These are phyloP conservation scores for Colletotrichum eleusines DNA, from an alignment of 2,329 filamentous ascomycete genomes.

Conservation along the genomic window DNA sequence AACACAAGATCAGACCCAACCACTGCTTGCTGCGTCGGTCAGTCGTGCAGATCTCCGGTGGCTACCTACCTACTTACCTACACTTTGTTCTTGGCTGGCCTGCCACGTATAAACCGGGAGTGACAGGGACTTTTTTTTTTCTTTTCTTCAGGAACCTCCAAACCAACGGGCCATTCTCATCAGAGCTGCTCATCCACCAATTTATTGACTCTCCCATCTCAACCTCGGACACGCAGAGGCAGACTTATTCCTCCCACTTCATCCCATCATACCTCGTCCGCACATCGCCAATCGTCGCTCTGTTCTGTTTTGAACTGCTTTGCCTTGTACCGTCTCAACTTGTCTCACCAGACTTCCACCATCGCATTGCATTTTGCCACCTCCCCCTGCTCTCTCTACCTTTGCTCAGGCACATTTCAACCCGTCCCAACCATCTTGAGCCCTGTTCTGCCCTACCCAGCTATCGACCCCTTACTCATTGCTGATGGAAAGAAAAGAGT, in stretches of 20 bases:
- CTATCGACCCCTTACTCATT: slow-evolving; percentile 20
- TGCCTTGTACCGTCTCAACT: not conserved
- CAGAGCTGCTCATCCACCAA: slow-evolving; percentile 16
- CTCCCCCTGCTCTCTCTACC: not conserved
- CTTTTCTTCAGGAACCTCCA: not conserved
- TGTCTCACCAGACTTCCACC: not conserved
- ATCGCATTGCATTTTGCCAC: slow-evolving; percentile 15
- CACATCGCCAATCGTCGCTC: not conserved
- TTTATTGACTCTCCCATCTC: slow-evolving; percentile 18
- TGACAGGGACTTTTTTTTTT: not conserved
- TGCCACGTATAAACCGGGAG: slow-evolving; percentile 18
- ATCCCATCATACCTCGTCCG: not conserved
- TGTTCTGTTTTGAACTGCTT: not conserved
- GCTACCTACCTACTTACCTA: not conserved
- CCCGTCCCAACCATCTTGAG: slow-evolving; percentile 4
- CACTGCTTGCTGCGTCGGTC: slow-evolving; percentile 8
- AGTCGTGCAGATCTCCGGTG: not conserved
- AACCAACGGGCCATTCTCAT: slow-evolving; percentile 10
- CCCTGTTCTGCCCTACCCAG: slow-evolving; percentile 5
- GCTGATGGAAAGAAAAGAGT: slow-evolving; percentile 8
- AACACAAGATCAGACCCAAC: not conserved
- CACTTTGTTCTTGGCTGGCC: not conserved
- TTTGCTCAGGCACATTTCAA: not conserved
- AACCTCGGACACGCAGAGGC: slow-evolving; percentile 1
- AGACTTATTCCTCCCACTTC: not conserved